These are phyloP conservation scores for Blastocystis sp. DNA, from an alignment of 352 stramenopile species.

Conservation along the genomic window DNA sequence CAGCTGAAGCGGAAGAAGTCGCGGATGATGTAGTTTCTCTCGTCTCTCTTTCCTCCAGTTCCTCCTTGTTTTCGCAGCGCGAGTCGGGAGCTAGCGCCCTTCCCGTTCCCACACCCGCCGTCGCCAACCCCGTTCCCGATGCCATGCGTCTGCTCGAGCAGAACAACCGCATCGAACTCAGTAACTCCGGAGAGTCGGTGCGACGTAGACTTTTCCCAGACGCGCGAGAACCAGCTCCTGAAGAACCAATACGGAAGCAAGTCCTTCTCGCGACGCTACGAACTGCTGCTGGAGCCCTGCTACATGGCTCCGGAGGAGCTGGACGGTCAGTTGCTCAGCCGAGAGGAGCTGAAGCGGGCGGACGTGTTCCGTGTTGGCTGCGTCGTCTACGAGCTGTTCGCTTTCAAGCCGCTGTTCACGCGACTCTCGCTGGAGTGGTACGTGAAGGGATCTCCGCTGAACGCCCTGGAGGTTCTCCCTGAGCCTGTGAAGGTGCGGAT, in stretches of 20 bases:
- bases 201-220: conserved; percentile 4
- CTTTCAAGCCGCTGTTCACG: conserved; percentile 6
- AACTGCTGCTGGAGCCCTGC: conserved; percentile 10
- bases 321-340: background rate
- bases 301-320: conserved; percentile 41
- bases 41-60: too few species aligned
- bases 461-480: background rate
- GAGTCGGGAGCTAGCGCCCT: too few species aligned
- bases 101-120: too few species aligned
- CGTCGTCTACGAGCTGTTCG: conserved; percentile 44
- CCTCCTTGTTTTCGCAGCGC: too few species aligned
- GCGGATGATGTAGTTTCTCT: too few species aligned
- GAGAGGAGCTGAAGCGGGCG: background rate
- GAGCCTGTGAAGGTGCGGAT: conserved; percentile 10
- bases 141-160: background rate
- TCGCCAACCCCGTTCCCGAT: background rate
- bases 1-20: too few species aligned
- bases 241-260: conserved; percentile 29
- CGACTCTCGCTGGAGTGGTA: background rate
- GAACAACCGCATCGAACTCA: background rate
- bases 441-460: background rate
- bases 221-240: conserved; percentile 7
- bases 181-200: background rate
- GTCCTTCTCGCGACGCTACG: conserved; percentile 20
- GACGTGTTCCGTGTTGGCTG: conserved; percentile 38